phyloP scores from a whole-genome alignment of 345 rosid genomes.

The Barbarea vulgaris region DNA sequence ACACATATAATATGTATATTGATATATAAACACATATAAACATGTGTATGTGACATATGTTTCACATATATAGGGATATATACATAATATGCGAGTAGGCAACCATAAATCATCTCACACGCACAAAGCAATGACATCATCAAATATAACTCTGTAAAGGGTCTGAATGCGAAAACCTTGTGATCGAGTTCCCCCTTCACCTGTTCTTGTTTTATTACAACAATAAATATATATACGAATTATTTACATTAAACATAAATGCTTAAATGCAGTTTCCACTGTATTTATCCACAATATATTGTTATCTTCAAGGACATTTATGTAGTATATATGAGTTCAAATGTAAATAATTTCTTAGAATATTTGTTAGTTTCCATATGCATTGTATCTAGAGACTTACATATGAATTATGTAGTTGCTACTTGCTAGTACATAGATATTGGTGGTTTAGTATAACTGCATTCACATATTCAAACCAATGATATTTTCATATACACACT shows the following conservation, averaged over 20 bases:
- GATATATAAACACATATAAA: neutral
- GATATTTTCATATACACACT: neutral
- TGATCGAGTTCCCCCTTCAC: constrained; percentile 29
- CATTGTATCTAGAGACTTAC: neutral
- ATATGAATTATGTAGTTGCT: neutral
- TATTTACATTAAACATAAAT: neutral
- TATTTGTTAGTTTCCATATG: neutral
- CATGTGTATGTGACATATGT: constrained; percentile 14
- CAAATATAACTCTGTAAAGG: constrained; percentile 31
- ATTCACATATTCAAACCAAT: neutral
- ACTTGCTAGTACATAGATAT: neutral
- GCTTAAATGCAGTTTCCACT: neutral
- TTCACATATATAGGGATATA: neutral
- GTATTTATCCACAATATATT: neutral
- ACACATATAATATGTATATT: neutral
- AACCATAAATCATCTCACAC: constrained; percentile 21
- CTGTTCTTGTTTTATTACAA: constrained; percentile 7
- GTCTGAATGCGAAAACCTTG: constrained; percentile 27
- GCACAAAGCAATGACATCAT: constrained; percentile 11
- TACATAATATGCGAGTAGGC: constrained; percentile 11
- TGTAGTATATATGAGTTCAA: neutral
- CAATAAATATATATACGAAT: neutral
- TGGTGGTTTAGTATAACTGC: neutral
- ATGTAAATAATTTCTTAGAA: neutral
- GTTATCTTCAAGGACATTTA: neutral